These are phyloP conservation scores for Cladorrhinum sp. DNA, from an alignment of 2,329 filamentous ascomycete species.

Conservation along the genomic window DNA sequence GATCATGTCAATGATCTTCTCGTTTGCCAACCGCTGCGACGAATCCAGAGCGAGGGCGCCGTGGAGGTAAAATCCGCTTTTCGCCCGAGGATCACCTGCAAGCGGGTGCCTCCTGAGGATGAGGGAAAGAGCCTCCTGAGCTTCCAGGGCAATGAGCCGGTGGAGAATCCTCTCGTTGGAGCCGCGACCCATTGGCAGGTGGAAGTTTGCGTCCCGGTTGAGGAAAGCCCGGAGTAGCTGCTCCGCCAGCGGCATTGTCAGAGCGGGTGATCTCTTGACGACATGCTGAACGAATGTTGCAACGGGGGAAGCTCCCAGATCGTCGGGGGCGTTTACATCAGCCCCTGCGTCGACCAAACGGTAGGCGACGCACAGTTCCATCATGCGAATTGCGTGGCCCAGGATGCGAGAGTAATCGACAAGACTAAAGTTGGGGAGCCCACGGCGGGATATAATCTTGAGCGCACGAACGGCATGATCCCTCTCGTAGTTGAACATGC, in stretches of 20 bases:
- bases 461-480: slow-evolving; percentile 7
- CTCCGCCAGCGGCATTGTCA: background rate
- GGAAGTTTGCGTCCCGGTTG: slow-evolving; percentile 17
- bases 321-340: slow-evolving; percentile 18
- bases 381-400: slow-evolving; percentile 7
- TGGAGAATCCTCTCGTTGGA: slow-evolving; percentile 12
- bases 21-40: slow-evolving; percentile 8
- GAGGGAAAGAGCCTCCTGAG: slow-evolving; percentile 3
- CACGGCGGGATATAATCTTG: slow-evolving; percentile 10
- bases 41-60: slow-evolving; percentile 8
- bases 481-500: slow-evolving; percentile 8
- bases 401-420: slow-evolving; percentile 9
- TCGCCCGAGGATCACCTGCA: slow-evolving; percentile 9
- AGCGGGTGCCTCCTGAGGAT: slow-evolving; percentile 17
- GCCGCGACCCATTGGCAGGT: slow-evolving; percentile 2
- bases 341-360: slow-evolving; percentile 18
- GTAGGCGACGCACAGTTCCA: slow-evolving; percentile 11
- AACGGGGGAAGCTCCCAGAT: slow-evolving; percentile 9
- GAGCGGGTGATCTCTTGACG: slow-evolving; percentile 1
- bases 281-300: slow-evolving; percentile 9
- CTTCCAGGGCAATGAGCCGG: slow-evolving; percentile 3
- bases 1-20: slow-evolving; percentile 16
- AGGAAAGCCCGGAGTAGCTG: slow-evolving; percentile 15
- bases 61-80: slow-evolving; percentile 17
- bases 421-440: slow-evolving; percentile 7